Conservation (phyloP, 371 early-diverging fungal species). For the Aphelidium insulamus region DNA sequence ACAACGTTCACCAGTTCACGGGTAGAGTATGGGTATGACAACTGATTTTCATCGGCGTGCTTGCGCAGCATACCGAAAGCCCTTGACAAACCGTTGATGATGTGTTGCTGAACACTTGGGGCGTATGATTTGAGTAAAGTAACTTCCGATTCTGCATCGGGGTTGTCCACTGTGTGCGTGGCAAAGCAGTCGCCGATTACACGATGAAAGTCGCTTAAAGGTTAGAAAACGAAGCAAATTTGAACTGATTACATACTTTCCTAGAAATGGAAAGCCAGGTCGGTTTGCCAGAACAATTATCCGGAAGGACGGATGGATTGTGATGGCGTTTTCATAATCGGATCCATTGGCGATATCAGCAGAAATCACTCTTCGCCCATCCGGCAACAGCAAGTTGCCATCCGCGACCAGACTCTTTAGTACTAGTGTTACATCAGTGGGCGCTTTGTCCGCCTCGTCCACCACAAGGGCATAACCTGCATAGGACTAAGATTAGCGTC, state of each 20-base stretch:
- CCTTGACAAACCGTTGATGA: constrained; percentile 33
- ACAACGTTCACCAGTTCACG: constrained; percentile 64
- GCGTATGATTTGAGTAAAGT: constrained; percentile 43
- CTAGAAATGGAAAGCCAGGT: constrained; percentile 31
- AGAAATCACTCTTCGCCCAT: constrained; percentile 50
- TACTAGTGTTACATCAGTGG: constrained; percentile 56
- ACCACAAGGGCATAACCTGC: constrained; percentile 48
- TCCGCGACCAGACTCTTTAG: constrained; percentile 56
- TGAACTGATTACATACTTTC: constrained; percentile 1
- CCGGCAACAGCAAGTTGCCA: constrained; percentile 62
- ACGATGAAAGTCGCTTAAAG: constrained; percentile 55
- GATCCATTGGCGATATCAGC: constrained; percentile 8
- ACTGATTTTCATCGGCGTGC: constrained; percentile 48
- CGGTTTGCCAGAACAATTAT: constrained; percentile 70
- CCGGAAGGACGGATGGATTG: constrained; percentile 41
- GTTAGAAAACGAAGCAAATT: constrained; percentile 18
- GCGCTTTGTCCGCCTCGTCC: constrained; percentile 74
- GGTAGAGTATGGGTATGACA: constrained; percentile 66
- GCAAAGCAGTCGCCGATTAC: constrained; percentile 38
- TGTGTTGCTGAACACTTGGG: constrained; percentile 39
- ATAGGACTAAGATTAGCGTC: neutral
- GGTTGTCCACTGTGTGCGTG: constrained; percentile 59
- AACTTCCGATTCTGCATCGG: constrained; percentile 49
- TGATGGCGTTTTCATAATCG: constrained; percentile 23
- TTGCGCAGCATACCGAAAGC: constrained; percentile 52